Conservation (phyloP, 73 alveolate species). For the Diophrys sp. region DNA sequence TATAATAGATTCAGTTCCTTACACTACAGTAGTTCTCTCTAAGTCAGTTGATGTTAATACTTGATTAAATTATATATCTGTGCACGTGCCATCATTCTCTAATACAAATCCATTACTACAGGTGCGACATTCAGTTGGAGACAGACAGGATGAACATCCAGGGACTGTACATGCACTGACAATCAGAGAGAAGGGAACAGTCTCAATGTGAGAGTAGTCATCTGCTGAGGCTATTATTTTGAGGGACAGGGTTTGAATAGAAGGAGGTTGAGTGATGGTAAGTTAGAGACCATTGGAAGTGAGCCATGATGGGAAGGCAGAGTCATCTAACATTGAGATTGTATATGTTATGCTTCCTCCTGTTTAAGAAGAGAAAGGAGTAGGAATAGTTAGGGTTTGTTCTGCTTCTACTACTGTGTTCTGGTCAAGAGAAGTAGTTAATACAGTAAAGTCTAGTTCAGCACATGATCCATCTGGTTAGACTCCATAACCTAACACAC, state of each 20-base stretch:
- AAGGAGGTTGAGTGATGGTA: not conserved
- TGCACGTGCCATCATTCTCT: not conserved
- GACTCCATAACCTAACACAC: not conserved
- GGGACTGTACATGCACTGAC: not conserved
- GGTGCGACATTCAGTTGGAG: not conserved
- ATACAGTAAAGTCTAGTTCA: too few relatives aligned
- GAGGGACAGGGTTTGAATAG: not conserved
- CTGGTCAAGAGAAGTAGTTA: not conserved
- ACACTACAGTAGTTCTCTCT: not conserved
- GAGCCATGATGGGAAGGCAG: not conserved
- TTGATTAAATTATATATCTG: not conserved
- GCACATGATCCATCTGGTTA: too few relatives aligned
- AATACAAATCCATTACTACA: not conserved
- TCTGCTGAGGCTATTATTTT: not conserved
- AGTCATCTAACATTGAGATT: not conserved
- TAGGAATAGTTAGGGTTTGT: not conserved
- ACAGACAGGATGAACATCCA: not conserved
- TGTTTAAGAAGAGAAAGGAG: not conserved
- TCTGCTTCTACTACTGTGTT: not conserved
- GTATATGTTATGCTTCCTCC: not conserved
- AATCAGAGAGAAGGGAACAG: not conserved
- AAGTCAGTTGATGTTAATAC: not conserved
- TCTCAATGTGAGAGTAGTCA: not conserved
- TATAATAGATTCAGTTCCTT: too few relatives aligned
- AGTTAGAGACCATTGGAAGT: not conserved